phyloP scores from a whole-genome alignment of 371 early-diverging fungal species.

The Basidiobolus meristosporus region DNA sequence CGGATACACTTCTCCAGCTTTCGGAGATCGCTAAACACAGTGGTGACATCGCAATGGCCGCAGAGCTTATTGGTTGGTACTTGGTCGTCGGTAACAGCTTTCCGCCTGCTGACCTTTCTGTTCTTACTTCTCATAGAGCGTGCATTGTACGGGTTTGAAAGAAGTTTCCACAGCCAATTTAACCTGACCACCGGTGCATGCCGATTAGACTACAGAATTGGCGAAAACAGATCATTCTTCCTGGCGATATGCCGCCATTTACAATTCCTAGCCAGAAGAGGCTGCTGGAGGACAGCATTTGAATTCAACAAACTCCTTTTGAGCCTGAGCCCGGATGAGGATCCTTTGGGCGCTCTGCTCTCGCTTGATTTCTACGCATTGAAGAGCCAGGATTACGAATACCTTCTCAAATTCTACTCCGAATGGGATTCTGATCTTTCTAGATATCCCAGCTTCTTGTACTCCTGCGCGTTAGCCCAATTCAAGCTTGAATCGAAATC shows the following conservation, averaged over 20 bases:
- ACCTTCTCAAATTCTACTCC: constrained; percentile 28
- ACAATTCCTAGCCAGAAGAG: constrained; percentile 59
- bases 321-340: constrained; percentile 51
- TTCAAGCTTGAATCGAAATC: constrained; percentile 32
- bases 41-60: constrained; percentile 52
- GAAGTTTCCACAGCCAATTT: constrained; percentile 64
- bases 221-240: constrained; percentile 35
- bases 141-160: constrained; percentile 65
- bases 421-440: constrained; percentile 2
- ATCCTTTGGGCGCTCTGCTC: constrained; percentile 54
- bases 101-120: too few species aligned
- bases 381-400: constrained; percentile 51
- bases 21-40: constrained; percentile 70
- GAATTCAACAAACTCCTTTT: constrained; percentile 65
- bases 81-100: background rate
- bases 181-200: constrained; percentile 42
- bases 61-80: constrained; percentile 41
- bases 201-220: constrained; percentile 37
- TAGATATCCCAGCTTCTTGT: constrained; percentile 56
- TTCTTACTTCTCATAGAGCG: too few species aligned
- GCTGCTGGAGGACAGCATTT: constrained; percentile 85
- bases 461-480: constrained; percentile 51
- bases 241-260: constrained; percentile 68
- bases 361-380: constrained; percentile 72
- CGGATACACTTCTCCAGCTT: constrained; percentile 62